Evolutionary conservation across 1,139 yeast genomes (phyloP).

Genomic region (Zygotorulaspora mrakii): DNA sequence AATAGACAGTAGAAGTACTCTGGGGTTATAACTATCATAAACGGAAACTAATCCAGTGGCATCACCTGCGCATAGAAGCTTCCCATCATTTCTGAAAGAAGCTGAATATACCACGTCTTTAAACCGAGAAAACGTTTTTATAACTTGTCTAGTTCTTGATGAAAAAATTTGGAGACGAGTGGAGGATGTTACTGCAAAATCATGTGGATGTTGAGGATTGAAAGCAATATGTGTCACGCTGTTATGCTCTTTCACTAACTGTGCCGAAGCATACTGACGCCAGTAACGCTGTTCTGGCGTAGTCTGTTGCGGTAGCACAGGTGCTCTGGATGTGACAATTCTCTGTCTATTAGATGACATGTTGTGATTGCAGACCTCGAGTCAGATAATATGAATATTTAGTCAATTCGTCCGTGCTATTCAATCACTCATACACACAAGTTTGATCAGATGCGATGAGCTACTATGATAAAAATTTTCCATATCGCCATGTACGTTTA

Average conservation of each 20-base stretch:
- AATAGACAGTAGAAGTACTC: conserved; percentile 73
- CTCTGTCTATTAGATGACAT: conserved; percentile 83
- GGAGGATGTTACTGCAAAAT: conserved; percentile 90
- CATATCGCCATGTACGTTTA: conserved; percentile 4
- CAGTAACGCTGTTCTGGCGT: conserved; percentile 95
- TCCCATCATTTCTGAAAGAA: conserved; percentile 57
- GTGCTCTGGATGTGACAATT: conserved; percentile 64
- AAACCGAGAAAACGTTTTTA: conserved; percentile 84
- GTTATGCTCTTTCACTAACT: conserved; percentile 88
- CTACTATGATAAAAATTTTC: conserved; percentile 9
- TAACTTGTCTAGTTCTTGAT: conserved; percentile 86
- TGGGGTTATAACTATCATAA: conserved; percentile 73
- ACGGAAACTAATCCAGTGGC: conserved; percentile 82
- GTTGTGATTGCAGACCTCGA: not conserved
- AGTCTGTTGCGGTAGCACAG: conserved; percentile 76
- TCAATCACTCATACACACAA: no score
- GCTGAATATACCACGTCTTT: conserved; percentile 76
- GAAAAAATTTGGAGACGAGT: conserved; percentile 90
- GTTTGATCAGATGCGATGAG: conserved; percentile 5
- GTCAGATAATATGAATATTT: no score
- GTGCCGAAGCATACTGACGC: conserved; percentile 75
- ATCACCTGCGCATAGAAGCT: conserved; percentile 88
- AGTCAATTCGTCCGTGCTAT: no score
- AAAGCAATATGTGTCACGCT: conserved; percentile 85
- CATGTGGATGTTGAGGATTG: conserved; percentile 83